phyloP scores from a whole-genome alignment of 176 grass and related monocot genomes.

The Phoenix roebelenii region DNA sequence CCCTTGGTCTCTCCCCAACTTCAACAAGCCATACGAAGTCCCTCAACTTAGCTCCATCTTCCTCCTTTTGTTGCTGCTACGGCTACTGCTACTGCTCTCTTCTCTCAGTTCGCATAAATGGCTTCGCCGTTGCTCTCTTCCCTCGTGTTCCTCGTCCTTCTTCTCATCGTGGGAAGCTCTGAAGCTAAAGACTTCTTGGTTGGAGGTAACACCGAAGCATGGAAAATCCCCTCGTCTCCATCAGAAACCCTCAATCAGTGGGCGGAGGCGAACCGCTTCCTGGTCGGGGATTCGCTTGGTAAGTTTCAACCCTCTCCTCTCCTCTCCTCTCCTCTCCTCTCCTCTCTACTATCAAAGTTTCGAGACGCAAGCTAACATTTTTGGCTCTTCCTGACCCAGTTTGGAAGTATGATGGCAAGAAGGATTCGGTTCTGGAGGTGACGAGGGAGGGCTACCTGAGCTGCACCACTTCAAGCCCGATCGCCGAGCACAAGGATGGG shows the following conservation, averaged over 20 bases:
- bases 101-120: background rate
- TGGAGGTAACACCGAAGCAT: constrained; percentile 23
- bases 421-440: constrained; percentile 40
- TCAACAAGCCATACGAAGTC: too few species aligned
- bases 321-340: background rate
- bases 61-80: too few species aligned
- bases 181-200: constrained; percentile 31
- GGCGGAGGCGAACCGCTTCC: constrained; percentile 32
- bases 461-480: constrained; percentile 32
- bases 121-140: background rate
- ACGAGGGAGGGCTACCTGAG: constrained; percentile 32
- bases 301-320: background rate
- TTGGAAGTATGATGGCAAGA: constrained; percentile 31
- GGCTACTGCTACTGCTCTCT: background rate
- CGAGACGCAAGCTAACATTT: background rate
- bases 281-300: constrained; percentile 37
- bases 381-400: constrained; percentile 10
- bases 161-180: constrained; percentile 1
- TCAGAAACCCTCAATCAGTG: constrained; percentile 35
- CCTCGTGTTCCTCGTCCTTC: background rate
- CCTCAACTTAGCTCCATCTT: too few species aligned
- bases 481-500: constrained; percentile 17
- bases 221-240: constrained; percentile 21
- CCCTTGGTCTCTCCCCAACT: too few species aligned
- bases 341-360: background rate